A percentile compares a stretch with the other conserved stretches of the same genome.
phyloP scores from a whole-genome alignment of 495 filamentous ascomycete genomes.

The Talaromyces thailandensis region DNA sequence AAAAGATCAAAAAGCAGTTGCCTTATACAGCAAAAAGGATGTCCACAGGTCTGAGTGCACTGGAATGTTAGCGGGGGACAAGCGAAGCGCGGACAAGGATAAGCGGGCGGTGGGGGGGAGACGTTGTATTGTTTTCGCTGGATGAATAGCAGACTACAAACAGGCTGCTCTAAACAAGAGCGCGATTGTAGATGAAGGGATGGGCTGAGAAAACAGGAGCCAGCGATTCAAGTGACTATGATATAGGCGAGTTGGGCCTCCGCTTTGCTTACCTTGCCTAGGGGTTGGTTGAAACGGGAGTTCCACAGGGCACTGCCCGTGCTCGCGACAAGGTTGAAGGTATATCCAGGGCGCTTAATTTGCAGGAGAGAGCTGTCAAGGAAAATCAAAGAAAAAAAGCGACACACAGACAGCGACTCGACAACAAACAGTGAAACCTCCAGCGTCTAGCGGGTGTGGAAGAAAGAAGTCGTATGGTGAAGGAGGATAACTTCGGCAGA shows the following conservation, averaged over 20 bases:
- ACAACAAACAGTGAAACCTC: background rate
- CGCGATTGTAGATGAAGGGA: background rate
- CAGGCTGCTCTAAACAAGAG: background rate
- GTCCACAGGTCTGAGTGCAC: background rate
- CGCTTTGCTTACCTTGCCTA: background rate
- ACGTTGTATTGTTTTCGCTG: background rate
- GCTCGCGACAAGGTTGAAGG: background rate
- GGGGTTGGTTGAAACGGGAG: constrained; percentile 3
- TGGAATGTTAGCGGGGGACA: background rate
- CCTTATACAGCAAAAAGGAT: background rate
- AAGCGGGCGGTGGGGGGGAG: background rate
- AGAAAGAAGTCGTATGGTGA: background rate
- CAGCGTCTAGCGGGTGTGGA: background rate
- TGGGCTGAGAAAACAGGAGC: background rate
- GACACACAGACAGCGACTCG: background rate
- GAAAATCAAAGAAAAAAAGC: background rate
- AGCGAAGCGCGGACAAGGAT: background rate
- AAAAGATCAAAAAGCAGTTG: background rate
- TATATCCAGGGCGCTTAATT: background rate
- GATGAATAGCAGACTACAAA: background rate
- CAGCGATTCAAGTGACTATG: background rate
- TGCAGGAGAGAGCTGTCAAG: background rate
- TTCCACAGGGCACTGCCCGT: constrained; percentile 5
- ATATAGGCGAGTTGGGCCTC: background rate
- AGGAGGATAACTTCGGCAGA: background rate